Percentiles rank a stretch among this genome's conserved stretches.
Evolutionary conservation across 2,329 filamentous ascomycete genomes (phyloP).

Genomic region (Rutstroemia sp.): DNA sequence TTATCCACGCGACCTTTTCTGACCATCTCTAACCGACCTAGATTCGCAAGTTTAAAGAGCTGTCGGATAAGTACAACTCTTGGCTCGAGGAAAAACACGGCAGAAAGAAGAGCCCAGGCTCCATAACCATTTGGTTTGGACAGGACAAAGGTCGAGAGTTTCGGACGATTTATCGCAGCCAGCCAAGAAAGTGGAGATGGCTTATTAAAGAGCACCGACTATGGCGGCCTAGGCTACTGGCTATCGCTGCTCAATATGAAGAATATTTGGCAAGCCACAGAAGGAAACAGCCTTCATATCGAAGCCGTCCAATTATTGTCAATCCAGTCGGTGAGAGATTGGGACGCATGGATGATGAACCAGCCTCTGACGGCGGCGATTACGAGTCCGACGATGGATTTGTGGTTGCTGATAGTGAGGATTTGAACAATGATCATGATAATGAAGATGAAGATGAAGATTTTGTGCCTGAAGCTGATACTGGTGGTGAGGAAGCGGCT

Average conservation of each 20-base stretch:
- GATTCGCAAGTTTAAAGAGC: background rate
- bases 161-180: background rate
- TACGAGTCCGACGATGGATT: background rate
- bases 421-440: background rate
- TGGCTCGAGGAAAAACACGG: background rate
- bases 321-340: background rate
- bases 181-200: background rate
- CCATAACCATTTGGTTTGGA: slow-evolving; percentile 1
- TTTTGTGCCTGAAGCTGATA: background rate
- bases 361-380: background rate
- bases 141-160: slow-evolving; percentile 1
- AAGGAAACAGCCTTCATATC: background rate
- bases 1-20: background rate
- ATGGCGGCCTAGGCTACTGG: background rate
- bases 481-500: background rate
- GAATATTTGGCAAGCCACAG: background rate
- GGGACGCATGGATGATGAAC: background rate
- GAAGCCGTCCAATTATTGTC: background rate
- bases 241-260: background rate
- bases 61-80: background rate
- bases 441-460: background rate
- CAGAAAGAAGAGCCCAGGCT: background rate
- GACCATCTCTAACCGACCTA: background rate
- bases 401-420: background rate
- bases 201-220: background rate